Base-by-base conservation (phyloP, 371 early-diverging fungal genomes). In the Vavraia culicis region DNA sequence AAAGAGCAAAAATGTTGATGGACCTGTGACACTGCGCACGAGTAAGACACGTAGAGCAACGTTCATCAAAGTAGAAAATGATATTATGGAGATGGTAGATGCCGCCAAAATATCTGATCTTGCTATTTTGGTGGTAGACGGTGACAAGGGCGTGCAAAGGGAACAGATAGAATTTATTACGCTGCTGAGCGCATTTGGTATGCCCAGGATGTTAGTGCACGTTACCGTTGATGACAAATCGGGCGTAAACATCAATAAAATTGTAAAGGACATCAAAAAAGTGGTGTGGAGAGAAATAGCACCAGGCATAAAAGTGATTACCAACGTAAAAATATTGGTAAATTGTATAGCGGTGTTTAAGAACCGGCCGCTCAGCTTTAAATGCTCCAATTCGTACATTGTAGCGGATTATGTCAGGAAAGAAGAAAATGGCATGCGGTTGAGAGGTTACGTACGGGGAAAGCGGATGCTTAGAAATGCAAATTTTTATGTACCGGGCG, bases 141-240 rank as follows among this genome's bases (percentile, higher is more conserved):
- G 88, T 3, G 79, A 78, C 59, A 36, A 49, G 18, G 88, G 81
- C 64, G 82, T 95, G 68, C 93, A 93, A 69, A 91, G 89, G 88
- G 93, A 91, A 76, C 90, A 90, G 0, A 90, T 95, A 61, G 98
- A 98, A 74, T 89, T 88, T 67, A 72, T 95, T 21, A 89, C 87
- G 64, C 76, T 95, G 49, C 72, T 93, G 23, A 91, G 89, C 62
- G 76, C 82, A 1, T 93, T 94, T 57, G 95, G 95, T 16, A 85
- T 90, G 63, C 86, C 91, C 8, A 85, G 84, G 55, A 77, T 95
- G 4, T 18, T 59, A 20, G 56, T 54, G 51, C 53, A 59, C 16
- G 42, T 62, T 7, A 62, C 60, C 3, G 38, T 52, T 22, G 19
- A 19, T 9, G 55, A 52, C 18, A 45, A 48, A 19, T 19, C 46